Evolutionary conservation across 108 stramenopile genomes (phyloP).

Genomic region (Nitzschia inconspicua): DNA sequence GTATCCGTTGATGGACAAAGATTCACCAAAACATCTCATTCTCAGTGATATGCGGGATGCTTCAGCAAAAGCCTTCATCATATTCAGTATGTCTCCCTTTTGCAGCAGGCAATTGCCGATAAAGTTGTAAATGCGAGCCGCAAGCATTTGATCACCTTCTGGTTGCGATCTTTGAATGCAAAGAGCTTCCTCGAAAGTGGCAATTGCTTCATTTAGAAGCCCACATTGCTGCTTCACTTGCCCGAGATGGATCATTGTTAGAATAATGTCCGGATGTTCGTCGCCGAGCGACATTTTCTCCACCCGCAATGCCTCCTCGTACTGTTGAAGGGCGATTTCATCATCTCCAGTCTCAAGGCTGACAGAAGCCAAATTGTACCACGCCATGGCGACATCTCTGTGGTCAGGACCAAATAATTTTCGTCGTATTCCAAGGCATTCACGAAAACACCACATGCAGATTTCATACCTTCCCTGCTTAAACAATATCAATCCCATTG

Average conservation of each 20-base stretch:
- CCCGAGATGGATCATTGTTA: constrained; percentile 56
- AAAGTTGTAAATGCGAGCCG: constrained; percentile 48
- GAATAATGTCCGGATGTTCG: constrained; percentile 46
- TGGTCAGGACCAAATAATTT: constrained; percentile 37
- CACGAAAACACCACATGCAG: constrained; percentile 51
- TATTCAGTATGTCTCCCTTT: constrained; percentile 34
- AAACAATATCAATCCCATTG: constrained; percentile 60
- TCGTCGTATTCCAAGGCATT: constrained; percentile 53
- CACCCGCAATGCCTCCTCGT: constrained; percentile 56
- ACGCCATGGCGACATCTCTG: constrained; percentile 47
- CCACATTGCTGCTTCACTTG: constrained; percentile 63
- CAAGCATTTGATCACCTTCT: not conserved
- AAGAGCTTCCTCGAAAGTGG: constrained; percentile 50
- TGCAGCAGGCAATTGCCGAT: constrained; percentile 60
- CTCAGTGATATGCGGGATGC: constrained; percentile 28
- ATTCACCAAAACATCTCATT: constrained; percentile 2
- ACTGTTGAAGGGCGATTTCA: constrained; percentile 49
- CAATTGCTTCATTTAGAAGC: constrained; percentile 39
- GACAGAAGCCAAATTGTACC: constrained; percentile 58
- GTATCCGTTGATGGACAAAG: constrained; percentile 38
- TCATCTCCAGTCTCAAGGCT: constrained; percentile 62
- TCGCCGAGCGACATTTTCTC: constrained; percentile 43
- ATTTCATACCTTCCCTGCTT: constrained; percentile 54
- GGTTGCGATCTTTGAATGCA: constrained; percentile 21
- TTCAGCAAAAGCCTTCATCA: constrained; percentile 52